Evolutionary conservation across 768 basidiomycete species (phyloP), one percentile per base, ranked within the genome.

Genomic region (Hypholoma fasciculare): DNA sequence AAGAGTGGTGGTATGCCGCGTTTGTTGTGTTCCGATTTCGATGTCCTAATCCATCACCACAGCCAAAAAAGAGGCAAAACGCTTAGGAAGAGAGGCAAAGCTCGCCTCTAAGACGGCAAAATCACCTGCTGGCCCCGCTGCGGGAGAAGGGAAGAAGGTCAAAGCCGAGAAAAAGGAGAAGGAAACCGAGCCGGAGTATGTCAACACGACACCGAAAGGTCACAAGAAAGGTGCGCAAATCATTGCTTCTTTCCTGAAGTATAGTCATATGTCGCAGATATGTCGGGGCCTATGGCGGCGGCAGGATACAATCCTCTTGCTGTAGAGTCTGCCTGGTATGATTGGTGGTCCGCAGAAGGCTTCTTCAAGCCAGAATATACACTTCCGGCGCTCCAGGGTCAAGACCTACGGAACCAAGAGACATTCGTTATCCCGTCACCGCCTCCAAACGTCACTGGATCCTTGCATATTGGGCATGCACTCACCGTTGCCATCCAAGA

Each of bases 401-500:
- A 78, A 50, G 84, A 86, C 51, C 77, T 82, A 1, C 85, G 89
- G 39, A 90, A 87, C 26, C 68, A 60, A 3, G 68, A 70, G 36
- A 61, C 76, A 12, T 98, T 98, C 69, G 87, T 96, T 59, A 85
- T 99, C 26, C 91, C 95, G 0, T 81, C 86, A 0, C 97, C 97
- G 26, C 96, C 96, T 2, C 97, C 97, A 3, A 98, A 98, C 66
- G 95, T 99, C 62, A 99, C 97, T 0, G 97, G 97, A 7, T 89
- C 85, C 59, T 77, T 99, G 57, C 96, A 99, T 67, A 95, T 97
- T 57, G 97, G 97, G 2, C 97, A 99, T 64, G 96, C 88, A 2
- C 78, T 99, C 54, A 96, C 96, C 1, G 83, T 89, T 7, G 90
- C 95, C 4, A 89, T 99, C 59, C 94, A 98, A 67, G 97, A 99